These are phyloP conservation scores for Saturnispora saitoi DNA, from an alignment of 805 yeast species.

Conservation along the genomic window DNA sequence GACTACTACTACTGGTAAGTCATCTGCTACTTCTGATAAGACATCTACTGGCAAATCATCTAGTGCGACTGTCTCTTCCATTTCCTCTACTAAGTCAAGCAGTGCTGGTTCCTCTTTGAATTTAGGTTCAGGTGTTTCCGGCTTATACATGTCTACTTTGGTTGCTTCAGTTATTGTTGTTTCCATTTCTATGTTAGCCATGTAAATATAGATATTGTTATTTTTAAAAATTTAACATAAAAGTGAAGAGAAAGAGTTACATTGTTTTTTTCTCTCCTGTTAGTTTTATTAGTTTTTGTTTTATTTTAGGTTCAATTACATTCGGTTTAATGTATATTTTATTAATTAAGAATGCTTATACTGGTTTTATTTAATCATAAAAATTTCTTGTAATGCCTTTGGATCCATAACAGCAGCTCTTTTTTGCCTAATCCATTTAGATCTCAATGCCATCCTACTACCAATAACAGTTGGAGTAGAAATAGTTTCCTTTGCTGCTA, in stretches of 20 bases:
- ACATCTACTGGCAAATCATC: conserved; percentile 22
- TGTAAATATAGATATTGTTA: not conserved
- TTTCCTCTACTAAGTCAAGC: conserved; percentile 8
- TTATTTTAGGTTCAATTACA: not conserved
- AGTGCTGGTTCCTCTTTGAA: conserved; percentile 9
- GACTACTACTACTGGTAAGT: conserved; percentile 19
- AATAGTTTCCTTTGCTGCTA: conserved; percentile 28
- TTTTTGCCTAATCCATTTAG: conserved; percentile 83
- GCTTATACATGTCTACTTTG: conserved; percentile 8
- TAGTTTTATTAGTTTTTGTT: not conserved
- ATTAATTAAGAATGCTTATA: not conserved
- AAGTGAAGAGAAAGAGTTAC: not conserved
- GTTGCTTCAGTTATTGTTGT: conserved; percentile 8
- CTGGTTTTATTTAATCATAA: conserved; percentile 52
- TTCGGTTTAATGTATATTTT: not conserved
- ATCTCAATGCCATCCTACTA: conserved; percentile 66
- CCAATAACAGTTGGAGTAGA: conserved; percentile 30
- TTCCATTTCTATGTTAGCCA: conserved; percentile 5
- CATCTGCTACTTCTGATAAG: conserved; percentile 10
- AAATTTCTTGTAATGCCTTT: conserved; percentile 83
- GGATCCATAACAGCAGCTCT: conserved; percentile 87
- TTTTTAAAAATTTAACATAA: not conserved
- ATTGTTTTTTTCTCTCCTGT: not conserved
- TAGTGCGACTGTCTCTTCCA: conserved; percentile 14
- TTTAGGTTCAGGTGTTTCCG: conserved; percentile 30